Conservation (phyloP, 805 yeast genomes). For the Saccharomyces mikatae region DNA sequence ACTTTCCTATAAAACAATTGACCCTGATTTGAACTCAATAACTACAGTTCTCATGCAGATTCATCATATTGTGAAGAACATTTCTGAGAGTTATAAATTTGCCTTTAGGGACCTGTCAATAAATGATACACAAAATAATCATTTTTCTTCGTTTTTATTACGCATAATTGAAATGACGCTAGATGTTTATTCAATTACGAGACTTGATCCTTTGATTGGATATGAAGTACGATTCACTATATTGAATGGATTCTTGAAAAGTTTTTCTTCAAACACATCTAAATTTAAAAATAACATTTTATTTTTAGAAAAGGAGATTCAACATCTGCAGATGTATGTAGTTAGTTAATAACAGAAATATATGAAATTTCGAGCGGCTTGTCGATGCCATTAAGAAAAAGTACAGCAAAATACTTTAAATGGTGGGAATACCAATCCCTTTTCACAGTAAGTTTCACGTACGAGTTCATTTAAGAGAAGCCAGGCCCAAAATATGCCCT, state of each 20-base stretch:
- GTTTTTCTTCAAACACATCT: constrained; percentile 6
- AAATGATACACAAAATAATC: background rate
- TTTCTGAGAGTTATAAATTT: background rate
- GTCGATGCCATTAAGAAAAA: background rate
- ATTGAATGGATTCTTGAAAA: constrained; percentile 7
- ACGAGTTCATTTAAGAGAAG: background rate
- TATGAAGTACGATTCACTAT: constrained; percentile 4
- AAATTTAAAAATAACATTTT: constrained; percentile 9
- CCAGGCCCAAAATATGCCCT: constrained; percentile 38
- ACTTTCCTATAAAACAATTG: constrained; percentile 27
- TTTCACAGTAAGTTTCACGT: background rate
- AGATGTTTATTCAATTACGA: background rate
- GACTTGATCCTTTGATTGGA: background rate
- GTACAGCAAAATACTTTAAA: background rate
- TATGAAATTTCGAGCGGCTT: background rate
- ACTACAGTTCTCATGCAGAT: background rate
- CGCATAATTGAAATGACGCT: background rate
- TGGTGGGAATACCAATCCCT: background rate
- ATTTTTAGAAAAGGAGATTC: constrained; percentile 1
- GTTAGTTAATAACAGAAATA: background rate
- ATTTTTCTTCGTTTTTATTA: background rate
- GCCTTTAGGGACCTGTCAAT: background rate
- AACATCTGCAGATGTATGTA: background rate
- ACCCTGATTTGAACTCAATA: constrained; percentile 15
- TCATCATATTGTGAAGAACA: background rate